phyloP scores from a whole-genome alignment of 306 rosid genomes.

The Cucurbita ficifolia region DNA sequence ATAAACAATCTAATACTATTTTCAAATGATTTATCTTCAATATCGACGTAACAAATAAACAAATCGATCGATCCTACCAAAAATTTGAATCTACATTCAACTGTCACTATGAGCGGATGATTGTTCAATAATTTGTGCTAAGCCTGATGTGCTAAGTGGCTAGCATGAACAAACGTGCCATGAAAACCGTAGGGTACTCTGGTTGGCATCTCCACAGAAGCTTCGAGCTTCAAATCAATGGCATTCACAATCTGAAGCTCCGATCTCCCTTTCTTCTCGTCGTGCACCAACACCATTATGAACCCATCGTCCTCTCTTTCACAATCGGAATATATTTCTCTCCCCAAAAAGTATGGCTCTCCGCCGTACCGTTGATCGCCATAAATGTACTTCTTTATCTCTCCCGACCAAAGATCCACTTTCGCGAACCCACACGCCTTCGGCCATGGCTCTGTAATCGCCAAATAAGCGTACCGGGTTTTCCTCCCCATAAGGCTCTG shows the following conservation, averaged over 20 bases:
- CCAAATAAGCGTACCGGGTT: neutral
- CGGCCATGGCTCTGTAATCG: conserved; percentile 7
- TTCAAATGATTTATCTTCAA: too few species aligned
- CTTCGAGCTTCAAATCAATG: conserved; percentile 2
- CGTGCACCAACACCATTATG: neutral
- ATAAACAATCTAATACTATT: too few species aligned
- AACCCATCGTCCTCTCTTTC: neutral
- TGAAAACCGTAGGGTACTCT: conserved; percentile 5
- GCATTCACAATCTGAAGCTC: conserved; percentile 5
- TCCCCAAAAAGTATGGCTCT: neutral
- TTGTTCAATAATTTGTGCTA: neutral
- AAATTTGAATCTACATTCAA: too few species aligned
- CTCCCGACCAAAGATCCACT: neutral
- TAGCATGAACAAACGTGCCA: neutral
- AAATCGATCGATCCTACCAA: too few species aligned
- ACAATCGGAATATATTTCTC: neutral
- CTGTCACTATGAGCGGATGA: too few species aligned
- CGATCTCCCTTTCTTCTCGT: neutral
- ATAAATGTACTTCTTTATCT: neutral
- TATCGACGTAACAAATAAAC: too few species aligned
- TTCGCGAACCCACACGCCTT: neutral
- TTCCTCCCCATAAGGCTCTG: neutral
- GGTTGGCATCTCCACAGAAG: neutral
- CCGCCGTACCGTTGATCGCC: conserved; percentile 1
- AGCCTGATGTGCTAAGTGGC: neutral